Conservation (phyloP, 2,329 filamentous ascomycete species). For the Penicillium capsulatum region DNA sequence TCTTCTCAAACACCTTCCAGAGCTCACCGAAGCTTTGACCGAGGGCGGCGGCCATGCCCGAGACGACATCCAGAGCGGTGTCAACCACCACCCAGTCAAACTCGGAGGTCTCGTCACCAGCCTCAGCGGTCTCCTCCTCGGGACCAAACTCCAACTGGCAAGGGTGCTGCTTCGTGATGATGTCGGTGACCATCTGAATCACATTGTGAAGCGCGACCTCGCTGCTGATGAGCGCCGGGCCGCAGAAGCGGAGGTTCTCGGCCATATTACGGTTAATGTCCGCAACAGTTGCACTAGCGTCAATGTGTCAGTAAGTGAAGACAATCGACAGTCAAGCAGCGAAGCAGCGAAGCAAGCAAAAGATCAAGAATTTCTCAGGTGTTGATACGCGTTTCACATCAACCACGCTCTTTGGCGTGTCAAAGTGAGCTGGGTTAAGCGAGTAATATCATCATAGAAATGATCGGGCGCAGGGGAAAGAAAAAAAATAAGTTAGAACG, state of each 20-base stretch:
- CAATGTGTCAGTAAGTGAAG: slow-evolving; percentile 41
- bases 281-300: slow-evolving; percentile 72
- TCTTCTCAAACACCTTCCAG: slow-evolving; percentile 95
- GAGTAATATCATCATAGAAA: slow-evolving; percentile 76
- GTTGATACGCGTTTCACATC: slow-evolving; percentile 74
- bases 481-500: slow-evolving; percentile 44
- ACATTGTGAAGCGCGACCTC: slow-evolving; percentile 70
- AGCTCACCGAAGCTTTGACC: slow-evolving; percentile 77
- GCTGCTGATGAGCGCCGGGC: slow-evolving; percentile 75
- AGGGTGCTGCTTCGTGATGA: slow-evolving; percentile 85
- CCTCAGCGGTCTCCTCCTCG: slow-evolving; percentile 70
- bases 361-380: slow-evolving; percentile 39
- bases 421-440: slow-evolving; percentile 99
- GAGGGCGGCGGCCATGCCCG: slow-evolving; percentile 75
- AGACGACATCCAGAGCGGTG: slow-evolving; percentile 85
- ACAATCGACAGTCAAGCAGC: slow-evolving; percentile 13
- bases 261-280: slow-evolving; percentile 94
- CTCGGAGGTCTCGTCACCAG: slow-evolving; percentile 77
- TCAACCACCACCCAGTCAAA: slow-evolving; percentile 98
- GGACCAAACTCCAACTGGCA: slow-evolving; percentile 88
- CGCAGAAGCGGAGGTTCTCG: slow-evolving; percentile 83
- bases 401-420: slow-evolving; percentile 75
- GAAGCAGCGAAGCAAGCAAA: slow-evolving; percentile 15
- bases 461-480: slow-evolving; percentile 10
- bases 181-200: slow-evolving; percentile 67